Conservation (phyloP, 1,139 yeast genomes). For the Yamadazyma sp. region DNA sequence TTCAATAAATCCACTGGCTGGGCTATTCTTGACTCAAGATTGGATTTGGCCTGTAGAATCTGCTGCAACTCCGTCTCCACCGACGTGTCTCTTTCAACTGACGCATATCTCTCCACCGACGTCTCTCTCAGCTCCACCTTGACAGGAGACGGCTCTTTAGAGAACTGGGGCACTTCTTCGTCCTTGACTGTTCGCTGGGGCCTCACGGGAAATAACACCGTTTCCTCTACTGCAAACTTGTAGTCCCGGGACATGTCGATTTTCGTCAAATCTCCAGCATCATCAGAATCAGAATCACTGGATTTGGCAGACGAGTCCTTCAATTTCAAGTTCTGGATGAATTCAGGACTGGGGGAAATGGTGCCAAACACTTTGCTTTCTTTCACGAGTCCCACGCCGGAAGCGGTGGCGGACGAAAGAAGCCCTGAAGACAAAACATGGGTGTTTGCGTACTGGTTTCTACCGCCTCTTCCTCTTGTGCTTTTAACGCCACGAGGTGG, state of each 20-base stretch:
- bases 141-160: conserved; percentile 16
- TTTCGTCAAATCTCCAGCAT: conserved; percentile 40
- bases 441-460: conserved; percentile 57
- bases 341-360: conserved; percentile 37
- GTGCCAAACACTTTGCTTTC: conserved; percentile 7
- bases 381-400: conserved; percentile 25
- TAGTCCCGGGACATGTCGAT: conserved; percentile 66
- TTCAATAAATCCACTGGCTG: conserved; percentile 32
- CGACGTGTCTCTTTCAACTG: too few species aligned
- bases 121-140: conserved; percentile 15
- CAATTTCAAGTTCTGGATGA: conserved; percentile 37
- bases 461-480: conserved; percentile 39
- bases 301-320: conserved; percentile 23
- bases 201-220: conserved; percentile 44
- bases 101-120: too few species aligned
- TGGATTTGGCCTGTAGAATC: conserved; percentile 28
- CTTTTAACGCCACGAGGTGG: conserved; percentile 28
- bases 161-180: conserved; percentile 4
- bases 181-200: conserved; percentile 30
- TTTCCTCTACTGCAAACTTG: conserved; percentile 48
- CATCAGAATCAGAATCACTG: conserved; percentile 30
- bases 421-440: conserved; percentile 74
- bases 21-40: conserved; percentile 30
- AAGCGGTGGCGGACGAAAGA: conserved; percentile 63
- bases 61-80: conserved; percentile 28